A percentile compares a stretch with the other conserved stretches of the same genome.
These are phyloP conservation scores for Penicillium olsonii DNA, from an alignment of 2,329 filamentous ascomycete species.

Conservation along the genomic window DNA sequence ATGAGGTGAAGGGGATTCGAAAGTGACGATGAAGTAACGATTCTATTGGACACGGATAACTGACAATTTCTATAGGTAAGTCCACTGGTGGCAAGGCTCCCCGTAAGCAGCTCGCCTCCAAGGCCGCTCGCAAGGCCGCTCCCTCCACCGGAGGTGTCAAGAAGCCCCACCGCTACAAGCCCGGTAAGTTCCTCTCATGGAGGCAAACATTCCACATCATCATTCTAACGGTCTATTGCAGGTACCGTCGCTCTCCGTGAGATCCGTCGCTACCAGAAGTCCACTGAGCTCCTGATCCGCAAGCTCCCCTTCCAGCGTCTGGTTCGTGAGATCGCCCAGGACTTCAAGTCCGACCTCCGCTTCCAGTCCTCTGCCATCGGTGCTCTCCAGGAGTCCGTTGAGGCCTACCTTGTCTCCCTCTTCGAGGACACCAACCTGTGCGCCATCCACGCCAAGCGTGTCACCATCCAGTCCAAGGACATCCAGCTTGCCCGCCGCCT, in stretches of 20 bases:
- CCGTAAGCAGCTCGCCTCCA: constrained; percentile 97
- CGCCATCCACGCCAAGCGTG: constrained; percentile 98
- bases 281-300: constrained; percentile 90
- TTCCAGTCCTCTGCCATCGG: constrained; percentile 99
- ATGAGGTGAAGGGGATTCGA: no score
- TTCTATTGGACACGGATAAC: no score
- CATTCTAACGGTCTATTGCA: constrained; percentile 30
- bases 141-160: constrained; percentile 96
- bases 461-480: constrained; percentile 92
- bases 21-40: no score
- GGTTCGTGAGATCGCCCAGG: constrained; percentile 93
- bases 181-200: constrained; percentile 55
- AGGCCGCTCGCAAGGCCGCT: constrained; percentile 97
- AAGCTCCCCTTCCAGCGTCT: constrained; percentile 98
- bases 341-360: constrained; percentile 92
- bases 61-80: constrained; percentile 59
- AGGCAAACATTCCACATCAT: no score
- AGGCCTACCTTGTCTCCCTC: constrained; percentile 96
- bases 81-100: constrained; percentile 72
- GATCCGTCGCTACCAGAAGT: constrained; percentile 98
- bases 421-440: constrained; percentile 99
- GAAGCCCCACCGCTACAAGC: constrained; percentile 91
- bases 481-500: constrained; percentile 96
- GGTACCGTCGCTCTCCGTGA: constrained; percentile 96
- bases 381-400: constrained; percentile 96